Conservation (phyloP, 176 grass and related monocot genomes). For the Phoenix dactylifera region DNA sequence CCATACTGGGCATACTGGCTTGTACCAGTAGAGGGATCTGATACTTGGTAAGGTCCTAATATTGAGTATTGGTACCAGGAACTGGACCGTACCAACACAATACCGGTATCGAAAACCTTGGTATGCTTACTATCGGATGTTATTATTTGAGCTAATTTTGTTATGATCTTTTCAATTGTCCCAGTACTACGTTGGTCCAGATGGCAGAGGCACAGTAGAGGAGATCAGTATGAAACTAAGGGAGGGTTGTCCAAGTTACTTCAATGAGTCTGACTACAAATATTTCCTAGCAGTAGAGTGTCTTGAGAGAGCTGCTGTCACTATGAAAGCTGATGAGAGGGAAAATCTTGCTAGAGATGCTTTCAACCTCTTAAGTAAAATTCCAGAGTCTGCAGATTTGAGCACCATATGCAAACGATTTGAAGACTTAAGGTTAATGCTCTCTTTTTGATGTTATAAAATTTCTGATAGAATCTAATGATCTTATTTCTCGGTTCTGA, state of each 20-base stretch:
- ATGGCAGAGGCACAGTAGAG: conserved; percentile 75
- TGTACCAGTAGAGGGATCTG: no score
- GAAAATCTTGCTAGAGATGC: conserved; percentile 85
- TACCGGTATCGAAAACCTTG: no score
- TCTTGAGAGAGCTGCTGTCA: conserved; percentile 72
- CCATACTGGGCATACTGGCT: no score
- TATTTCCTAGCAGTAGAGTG: conserved; percentile 91
- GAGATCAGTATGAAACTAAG: conserved; percentile 84
- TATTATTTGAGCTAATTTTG: neutral
- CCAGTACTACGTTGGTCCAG: conserved; percentile 89
- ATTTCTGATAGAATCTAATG: neutral
- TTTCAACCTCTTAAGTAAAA: conserved; percentile 68
- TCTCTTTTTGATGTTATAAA: neutral
- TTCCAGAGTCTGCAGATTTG: conserved; percentile 83
- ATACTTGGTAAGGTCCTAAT: no score
- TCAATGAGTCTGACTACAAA: conserved; percentile 84
- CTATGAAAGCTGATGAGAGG: conserved; percentile 49
- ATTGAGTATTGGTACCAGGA: no score
- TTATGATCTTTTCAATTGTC: conserved; percentile 15
- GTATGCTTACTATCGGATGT: no score
- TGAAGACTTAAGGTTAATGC: conserved; percentile 74
- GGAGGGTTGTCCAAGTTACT: conserved; percentile 96
- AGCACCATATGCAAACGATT: conserved; percentile 91
- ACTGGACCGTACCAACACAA: no score
- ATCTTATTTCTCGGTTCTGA: no score